A percentile compares a stretch with the other conserved stretches of the same genome.
Conservation (phyloP, 805 yeast species). For the Lipomyces chichibuensis region DNA sequence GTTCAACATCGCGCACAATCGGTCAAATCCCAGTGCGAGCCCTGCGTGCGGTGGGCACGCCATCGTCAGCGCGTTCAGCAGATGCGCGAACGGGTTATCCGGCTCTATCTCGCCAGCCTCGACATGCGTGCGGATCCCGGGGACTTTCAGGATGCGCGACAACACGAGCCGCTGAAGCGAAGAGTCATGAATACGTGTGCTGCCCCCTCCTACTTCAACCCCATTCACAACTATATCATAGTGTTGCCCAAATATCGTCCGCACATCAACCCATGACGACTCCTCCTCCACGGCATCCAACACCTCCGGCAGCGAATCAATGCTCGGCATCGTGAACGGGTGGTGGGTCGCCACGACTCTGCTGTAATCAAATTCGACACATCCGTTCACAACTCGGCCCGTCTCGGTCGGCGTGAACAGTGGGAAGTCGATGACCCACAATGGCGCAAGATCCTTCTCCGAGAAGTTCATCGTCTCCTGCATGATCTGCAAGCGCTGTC, state of each 20-base stretch:
- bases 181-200: constrained; percentile 90
- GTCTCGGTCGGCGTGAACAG: constrained; percentile 76
- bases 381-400: constrained; percentile 43
- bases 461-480: constrained; percentile 43
- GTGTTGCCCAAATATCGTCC: constrained; percentile 77
- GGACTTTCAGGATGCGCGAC: constrained; percentile 61
- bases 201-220: constrained; percentile 96
- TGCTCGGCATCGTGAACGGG: constrained; percentile 91
- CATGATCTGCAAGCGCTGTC: constrained; percentile 74
- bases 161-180: constrained; percentile 74
- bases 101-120: constrained; percentile 46
- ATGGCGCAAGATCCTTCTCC: constrained; percentile 14
- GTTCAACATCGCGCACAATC: constrained; percentile 88
- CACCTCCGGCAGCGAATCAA: constrained; percentile 61
- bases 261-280: constrained; percentile 18
- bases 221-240: constrained; percentile 94
- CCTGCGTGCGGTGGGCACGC: constrained; percentile 99
- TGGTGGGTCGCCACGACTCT: constrained; percentile 78
- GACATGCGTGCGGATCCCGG: constrained; percentile 14
- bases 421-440: constrained; percentile 93
- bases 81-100: constrained; percentile 76
- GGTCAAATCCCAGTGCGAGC: constrained; percentile 89
- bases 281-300: constrained; percentile 19
- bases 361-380: constrained; percentile 62
- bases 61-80: constrained; percentile 74